A percentile compares a stretch with the other conserved stretches of the same genome.
These are phyloP conservation scores for Verticillium tricorpus DNA, from an alignment of 2,329 filamentous ascomycete genomes.

Conservation along the genomic window DNA sequence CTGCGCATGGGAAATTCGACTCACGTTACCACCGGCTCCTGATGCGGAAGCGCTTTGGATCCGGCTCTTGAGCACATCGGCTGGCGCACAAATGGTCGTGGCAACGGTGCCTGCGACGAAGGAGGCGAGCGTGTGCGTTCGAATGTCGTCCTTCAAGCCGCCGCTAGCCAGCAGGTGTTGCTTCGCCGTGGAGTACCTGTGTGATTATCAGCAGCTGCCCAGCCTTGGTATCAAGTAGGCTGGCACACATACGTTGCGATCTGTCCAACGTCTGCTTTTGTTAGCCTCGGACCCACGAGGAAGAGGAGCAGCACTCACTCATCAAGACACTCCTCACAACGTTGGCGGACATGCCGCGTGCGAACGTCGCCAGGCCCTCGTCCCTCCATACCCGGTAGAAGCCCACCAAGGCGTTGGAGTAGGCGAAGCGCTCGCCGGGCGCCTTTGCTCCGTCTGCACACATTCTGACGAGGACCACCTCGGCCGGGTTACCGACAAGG, in stretches of 20 bases:
- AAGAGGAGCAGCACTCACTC: conserved; percentile 24
- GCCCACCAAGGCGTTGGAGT: conserved; percentile 31
- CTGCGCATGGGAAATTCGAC: conserved; percentile 5
- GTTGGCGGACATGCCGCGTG: conserved; percentile 33
- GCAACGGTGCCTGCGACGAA: conserved; percentile 39
- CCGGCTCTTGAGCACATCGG: conserved; percentile 39
- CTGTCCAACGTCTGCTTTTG: conserved; percentile 32
- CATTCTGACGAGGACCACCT: conserved; percentile 39
- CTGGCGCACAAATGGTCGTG: conserved; percentile 39
- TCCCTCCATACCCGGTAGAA: conserved; percentile 27
- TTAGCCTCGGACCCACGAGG: conserved; percentile 11
- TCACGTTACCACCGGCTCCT: conserved; percentile 7
- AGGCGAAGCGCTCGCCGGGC: conserved; percentile 27
- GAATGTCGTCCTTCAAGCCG: conserved; percentile 30
- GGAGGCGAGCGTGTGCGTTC: conserved; percentile 34
- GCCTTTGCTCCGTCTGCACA: conserved; percentile 39
- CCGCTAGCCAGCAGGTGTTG: conserved; percentile 21
- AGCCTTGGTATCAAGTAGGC: not conserved
- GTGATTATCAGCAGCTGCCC: not conserved
- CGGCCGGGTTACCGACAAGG: conserved; percentile 40
- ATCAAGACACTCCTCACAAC: conserved; percentile 37
- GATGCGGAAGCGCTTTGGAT: conserved; percentile 27
- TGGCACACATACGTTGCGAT: conserved; percentile 34
- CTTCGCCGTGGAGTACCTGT: conserved; percentile 30
- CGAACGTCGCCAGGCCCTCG: conserved; percentile 33